Evolutionary conservation across 1,284 basidiomycete species (phyloP), one percentile per base, ranked within the genome.

Genomic region (Puccinia horiana): DNA sequence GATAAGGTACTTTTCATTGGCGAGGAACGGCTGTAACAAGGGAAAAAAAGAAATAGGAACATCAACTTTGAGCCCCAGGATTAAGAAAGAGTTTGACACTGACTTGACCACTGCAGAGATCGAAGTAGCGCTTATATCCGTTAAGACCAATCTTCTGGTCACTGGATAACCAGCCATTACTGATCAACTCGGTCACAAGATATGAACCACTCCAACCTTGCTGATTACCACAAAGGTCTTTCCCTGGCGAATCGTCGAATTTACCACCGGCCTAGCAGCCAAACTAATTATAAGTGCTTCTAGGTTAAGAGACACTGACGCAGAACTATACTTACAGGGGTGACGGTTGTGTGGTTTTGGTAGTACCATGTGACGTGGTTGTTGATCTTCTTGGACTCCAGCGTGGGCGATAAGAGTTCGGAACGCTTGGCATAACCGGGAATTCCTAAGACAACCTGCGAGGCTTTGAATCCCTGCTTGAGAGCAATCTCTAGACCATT

Each of bases 1-100:
- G 35, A 82, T 74, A 61, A 82, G 56, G 44, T 65, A 75, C 49
- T 76, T 76, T 3, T 74, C 81, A 42, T 82, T 76, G 63, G 74
- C 76, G 47, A 82, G 44, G 54, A 76, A 82, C 12, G 81, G 74
- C 81, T 82, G 26, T 5, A 14, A 20, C n/a, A n/a, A n/a, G n/a
- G n/a, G 44, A 14, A 65, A 2, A 42, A 49, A 11, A 47, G 14
- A 6, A 42, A 18, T 20, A 20, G 49, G n/a, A n/a, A n/a, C n/a
- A n/a, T n/a, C n/a, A n/a, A 18, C 49, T 52, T 52, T 20, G 4
- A 20, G 20, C 4, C 49, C 4, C 11, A 52, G 44, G 9, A 16
- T 47, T 47, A 47, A 16, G 44, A 18, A 14, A 23, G 49, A 52
- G 16, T 9, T 69, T 20, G 37, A 9, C 0, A 26, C 81, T 56